Base-by-base conservation (phyloP, 306 rosid genomes). In the Dryas octopetala region DNA sequence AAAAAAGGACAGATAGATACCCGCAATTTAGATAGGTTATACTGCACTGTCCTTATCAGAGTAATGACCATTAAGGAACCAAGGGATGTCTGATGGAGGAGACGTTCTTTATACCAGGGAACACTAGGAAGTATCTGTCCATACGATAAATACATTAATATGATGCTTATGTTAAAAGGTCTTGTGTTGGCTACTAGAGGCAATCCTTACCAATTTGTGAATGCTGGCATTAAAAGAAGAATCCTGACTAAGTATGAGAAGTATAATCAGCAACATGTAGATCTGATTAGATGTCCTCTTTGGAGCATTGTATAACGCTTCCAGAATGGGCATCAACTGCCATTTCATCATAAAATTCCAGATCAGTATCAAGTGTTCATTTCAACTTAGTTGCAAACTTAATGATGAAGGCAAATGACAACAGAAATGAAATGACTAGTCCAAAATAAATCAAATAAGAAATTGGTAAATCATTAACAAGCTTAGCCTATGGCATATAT, bases 81-180 rank as follows among this genome's bases (percentile, higher is more conserved):
- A 68, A 92, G 99, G 76, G 98, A 92, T 60, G 91, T 90, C 76
- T 90, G 99, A 84, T 92, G 93, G 82, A 96, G 99, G 71, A 92
- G 92, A 71, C 98, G 98, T 74, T 96, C 99, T 88, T 90, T 96
- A 85, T 92, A 92, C 99, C 99, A 96, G 68, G 99, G 89, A 76
- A 96, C 97, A 74, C 79, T 88, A 10, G 91, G 84, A 84, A 96
- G 86, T 46, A 92, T 84, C 99, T 96, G 97, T 66, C 48, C 82
- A 79, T 13, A 70, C 14, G 75, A 57, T 47, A 57, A 83, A 62
- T 63, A 67, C 49, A 80, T 81, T 68, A 86, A 74, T 62, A 83
- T 65, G 69, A 72, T 53, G 81, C 58, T 66, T 9, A 72, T 62
- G 52, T 49, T 57, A 73, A 71, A 71, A 57, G 26, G 45, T 5